phyloP scores from a whole-genome alignment of 1,139 yeast genomes.

The Lodderomyces margitis region DNA sequence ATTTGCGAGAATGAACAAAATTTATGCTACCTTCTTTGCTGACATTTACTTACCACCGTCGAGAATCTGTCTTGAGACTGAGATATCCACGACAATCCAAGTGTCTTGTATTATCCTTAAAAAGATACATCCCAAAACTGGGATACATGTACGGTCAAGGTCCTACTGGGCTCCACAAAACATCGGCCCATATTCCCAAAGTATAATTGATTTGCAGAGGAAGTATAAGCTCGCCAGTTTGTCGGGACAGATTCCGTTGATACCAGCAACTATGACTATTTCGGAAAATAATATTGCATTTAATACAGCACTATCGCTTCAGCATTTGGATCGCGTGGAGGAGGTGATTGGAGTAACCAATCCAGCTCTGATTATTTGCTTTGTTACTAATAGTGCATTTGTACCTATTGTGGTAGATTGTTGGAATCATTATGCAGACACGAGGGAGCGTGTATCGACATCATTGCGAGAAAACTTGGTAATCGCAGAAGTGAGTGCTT shows the following conservation, averaged over 20 bases:
- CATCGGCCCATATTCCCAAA: conserved; percentile 95
- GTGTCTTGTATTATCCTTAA: conserved; percentile 56
- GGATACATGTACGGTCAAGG: conserved; percentile 86
- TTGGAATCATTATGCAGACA: conserved; percentile 22
- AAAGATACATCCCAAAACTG: conserved; percentile 41
- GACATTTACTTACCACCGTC: conserved; percentile 76
- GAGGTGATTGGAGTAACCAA: conserved; percentile 46
- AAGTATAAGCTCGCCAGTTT: conserved; percentile 49
- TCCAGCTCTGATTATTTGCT: conserved; percentile 54
- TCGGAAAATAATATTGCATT: conserved; percentile 15
- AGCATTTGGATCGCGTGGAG: conserved; percentile 69
- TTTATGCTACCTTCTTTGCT: conserved; percentile 56
- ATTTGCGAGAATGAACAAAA: conserved; percentile 58
- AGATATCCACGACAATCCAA: conserved; percentile 45
- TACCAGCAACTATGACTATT: conserved; percentile 68
- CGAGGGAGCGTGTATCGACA: conserved; percentile 15
- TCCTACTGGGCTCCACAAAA: conserved; percentile 99
- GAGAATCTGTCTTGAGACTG: conserved; percentile 75
- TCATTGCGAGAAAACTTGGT: conserved; percentile 27
- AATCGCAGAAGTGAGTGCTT: conserved; percentile 55
- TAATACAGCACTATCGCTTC: conserved; percentile 58
- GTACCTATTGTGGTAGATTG: conserved; percentile 24
- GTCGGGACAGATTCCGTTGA: conserved; percentile 91
- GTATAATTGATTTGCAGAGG: conserved; percentile 50
- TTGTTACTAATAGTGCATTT: conserved; percentile 36